Conservation (phyloP, 805 yeast genomes). For the Torulaspora indica region DNA sequence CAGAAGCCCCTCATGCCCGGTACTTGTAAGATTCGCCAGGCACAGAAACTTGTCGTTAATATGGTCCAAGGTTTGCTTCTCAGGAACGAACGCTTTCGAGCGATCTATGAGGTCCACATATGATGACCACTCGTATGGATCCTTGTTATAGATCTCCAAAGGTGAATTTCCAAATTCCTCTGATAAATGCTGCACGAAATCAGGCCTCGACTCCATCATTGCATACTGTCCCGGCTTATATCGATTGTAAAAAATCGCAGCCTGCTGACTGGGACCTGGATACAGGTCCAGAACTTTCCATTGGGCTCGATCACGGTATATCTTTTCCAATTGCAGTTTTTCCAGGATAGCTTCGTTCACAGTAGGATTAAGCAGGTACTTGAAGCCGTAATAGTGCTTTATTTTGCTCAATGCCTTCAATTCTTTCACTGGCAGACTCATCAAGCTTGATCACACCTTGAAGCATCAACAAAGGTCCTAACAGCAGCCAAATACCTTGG, state of each 20-base stretch:
- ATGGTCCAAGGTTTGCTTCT: slow-evolving; percentile 35
- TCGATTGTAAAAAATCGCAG: slow-evolving; percentile 56
- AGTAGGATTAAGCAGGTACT: slow-evolving; percentile 23
- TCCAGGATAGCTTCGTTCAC: slow-evolving; percentile 41
- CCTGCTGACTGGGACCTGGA: slow-evolving; percentile 55
- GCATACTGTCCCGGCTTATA: slow-evolving; percentile 61
- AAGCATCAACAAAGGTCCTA: background rate
- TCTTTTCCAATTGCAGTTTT: slow-evolving; percentile 41
- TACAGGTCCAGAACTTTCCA: slow-evolving; percentile 56
- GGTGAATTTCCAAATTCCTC: slow-evolving; percentile 19
- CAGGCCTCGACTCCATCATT: slow-evolving; percentile 49
- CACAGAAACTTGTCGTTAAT: slow-evolving; percentile 53
- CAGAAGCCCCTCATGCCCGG: slow-evolving; percentile 57
- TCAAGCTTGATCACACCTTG: background rate
- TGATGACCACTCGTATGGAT: slow-evolving; percentile 68
- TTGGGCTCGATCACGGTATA: slow-evolving; percentile 34
- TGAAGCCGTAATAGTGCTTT: slow-evolving; percentile 24
- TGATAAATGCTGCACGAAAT: slow-evolving; percentile 12
- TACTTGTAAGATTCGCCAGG: slow-evolving; percentile 53
- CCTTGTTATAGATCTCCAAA: slow-evolving; percentile 36
- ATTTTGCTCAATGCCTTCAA: slow-evolving; percentile 15
- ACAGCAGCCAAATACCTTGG: background rate
- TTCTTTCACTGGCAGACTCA: slow-evolving; percentile 15
- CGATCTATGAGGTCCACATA: slow-evolving; percentile 46
- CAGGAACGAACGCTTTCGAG: slow-evolving; percentile 43